Percentiles rank a stretch among this genome's conserved stretches.
phyloP scores from a whole-genome alignment of 495 filamentous ascomycete genomes.

The Saxophila tyrrhenica region DNA sequence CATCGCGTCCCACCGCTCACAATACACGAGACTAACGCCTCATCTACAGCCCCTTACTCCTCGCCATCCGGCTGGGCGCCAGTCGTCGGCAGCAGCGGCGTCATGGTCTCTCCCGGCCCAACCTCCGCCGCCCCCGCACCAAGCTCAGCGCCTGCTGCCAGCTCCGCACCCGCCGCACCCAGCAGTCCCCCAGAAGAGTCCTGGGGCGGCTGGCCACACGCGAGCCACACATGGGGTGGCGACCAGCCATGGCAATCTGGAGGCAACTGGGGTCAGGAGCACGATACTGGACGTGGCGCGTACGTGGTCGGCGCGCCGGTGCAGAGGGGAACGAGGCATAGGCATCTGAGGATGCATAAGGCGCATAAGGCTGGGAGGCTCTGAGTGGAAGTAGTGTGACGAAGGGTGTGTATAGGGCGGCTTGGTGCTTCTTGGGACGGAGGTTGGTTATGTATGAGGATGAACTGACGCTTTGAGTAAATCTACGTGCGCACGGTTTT shows the following conservation, averaged over 20 bases:
- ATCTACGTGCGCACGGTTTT: too few species aligned
- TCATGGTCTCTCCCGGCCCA: neutral
- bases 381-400: neutral
- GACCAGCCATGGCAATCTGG: neutral
- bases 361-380: neutral
- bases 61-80: neutral
- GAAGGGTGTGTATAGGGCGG: neutral
- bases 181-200: conserved; percentile 7
- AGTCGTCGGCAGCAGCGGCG: neutral
- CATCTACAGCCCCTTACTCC: neutral
- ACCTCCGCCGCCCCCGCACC: neutral
- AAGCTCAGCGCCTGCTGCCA: neutral
- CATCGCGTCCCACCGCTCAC: neutral
- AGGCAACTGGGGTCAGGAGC: neutral
- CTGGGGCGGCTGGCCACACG: neutral
- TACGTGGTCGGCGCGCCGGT: neutral
- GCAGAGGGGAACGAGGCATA: neutral
- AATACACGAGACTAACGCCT: neutral
- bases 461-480: too few species aligned
- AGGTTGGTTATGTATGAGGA: too few species aligned
- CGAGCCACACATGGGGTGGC: neutral
- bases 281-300: neutral
- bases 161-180: neutral
- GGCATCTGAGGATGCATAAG: neutral
- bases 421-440: too few species aligned